Conservation (phyloP, 1,284 basidiomycete genomes). For the Phellopilus nigrolimitatus region DNA sequence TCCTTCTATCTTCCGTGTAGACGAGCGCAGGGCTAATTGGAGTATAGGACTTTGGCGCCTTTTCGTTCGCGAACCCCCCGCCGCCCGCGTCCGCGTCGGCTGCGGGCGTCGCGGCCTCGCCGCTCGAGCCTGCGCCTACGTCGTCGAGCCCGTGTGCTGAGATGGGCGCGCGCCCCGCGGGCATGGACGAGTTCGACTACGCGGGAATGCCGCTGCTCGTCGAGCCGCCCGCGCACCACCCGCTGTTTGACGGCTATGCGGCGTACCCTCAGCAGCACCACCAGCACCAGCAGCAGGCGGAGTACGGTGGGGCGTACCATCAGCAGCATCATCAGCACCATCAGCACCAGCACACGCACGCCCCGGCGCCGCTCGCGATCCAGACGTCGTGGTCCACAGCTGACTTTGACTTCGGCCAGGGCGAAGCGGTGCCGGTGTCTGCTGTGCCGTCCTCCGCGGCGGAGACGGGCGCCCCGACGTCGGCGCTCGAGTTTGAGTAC, state of each 20-base stretch:
- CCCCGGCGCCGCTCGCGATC: background rate
- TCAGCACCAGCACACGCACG: background rate
- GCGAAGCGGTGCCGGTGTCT: background rate
- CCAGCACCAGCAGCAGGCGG: background rate
- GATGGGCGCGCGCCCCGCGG: too few relatives aligned
- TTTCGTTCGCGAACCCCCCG: slow-evolving; percentile 36
- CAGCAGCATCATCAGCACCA: background rate
- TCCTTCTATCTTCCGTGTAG: slow-evolving; percentile 19
- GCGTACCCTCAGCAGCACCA: background rate
- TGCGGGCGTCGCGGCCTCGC: too few relatives aligned
- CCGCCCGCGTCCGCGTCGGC: background rate
- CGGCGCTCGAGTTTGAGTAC: background rate
- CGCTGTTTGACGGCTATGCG: background rate
- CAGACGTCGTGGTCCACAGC: background rate
- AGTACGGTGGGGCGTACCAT: background rate
- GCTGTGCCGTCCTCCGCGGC: background rate
- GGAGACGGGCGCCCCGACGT: background rate
- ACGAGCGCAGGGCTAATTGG: too few relatives aligned
- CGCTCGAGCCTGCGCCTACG: too few relatives aligned
- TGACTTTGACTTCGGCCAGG: background rate
- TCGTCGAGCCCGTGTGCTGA: too few relatives aligned
- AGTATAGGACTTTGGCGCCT: slow-evolving; percentile 40
- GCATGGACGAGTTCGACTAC: background rate
- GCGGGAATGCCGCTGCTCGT: slow-evolving; percentile 6
- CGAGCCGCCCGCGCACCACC: slow-evolving; percentile 1